Conservation (phyloP, 192 early-diverging fungal genomes). For the Coemansia erecta region DNA sequence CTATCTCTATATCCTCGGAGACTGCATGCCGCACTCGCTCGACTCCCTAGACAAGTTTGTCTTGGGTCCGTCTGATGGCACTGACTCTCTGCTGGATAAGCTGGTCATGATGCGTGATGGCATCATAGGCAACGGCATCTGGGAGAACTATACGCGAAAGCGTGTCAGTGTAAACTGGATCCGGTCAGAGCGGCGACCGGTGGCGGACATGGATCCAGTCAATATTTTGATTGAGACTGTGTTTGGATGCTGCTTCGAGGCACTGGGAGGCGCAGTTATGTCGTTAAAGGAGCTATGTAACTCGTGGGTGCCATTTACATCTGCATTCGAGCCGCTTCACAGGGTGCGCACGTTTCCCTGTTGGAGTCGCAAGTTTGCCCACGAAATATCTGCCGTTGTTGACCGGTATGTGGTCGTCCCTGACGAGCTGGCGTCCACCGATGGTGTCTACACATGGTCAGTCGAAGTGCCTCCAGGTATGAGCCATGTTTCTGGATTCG, state of each 20-base stretch:
- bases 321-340: conserved; percentile 11
- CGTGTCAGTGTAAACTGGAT: conserved; percentile 51
- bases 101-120: conserved; percentile 35
- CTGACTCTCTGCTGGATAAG: conserved; percentile 25
- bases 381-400: conserved; percentile 42
- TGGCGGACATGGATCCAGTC: conserved; percentile 17
- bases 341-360: conserved; percentile 36
- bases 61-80: conserved; percentile 1
- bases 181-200: not conserved
- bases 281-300: conserved; percentile 10
- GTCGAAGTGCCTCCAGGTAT: too few species aligned
- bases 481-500: not conserved
- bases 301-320: conserved; percentile 19
- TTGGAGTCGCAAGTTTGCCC: conserved; percentile 52
- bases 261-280: conserved; percentile 41
- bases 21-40: conserved; percentile 18
- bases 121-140: conserved; percentile 42
- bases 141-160: conserved; percentile 51
- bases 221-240: conserved; percentile 25
- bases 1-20: conserved; percentile 28
- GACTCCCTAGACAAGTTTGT: conserved; percentile 30
- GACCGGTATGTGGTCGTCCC: conserved; percentile 12
- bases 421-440: too few species aligned
- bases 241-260: conserved; percentile 39
- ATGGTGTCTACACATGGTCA: not conserved